Evolutionary conservation across 306 rosid genomes (phyloP), one percentile per base, ranked within the genome.

Genomic region (Rubus idaeus): DNA sequence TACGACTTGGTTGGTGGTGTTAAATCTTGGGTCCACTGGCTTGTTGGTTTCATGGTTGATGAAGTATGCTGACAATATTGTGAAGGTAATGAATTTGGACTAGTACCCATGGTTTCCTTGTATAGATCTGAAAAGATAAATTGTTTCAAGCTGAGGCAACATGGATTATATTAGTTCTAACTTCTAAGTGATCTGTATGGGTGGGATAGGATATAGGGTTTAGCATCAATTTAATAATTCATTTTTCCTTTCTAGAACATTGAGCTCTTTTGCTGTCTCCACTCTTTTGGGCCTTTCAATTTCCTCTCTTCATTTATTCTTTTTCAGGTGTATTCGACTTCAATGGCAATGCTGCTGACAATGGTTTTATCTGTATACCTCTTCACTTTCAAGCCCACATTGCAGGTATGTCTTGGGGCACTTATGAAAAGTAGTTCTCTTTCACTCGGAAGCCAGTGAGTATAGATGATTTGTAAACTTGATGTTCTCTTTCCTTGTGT

Each of bases 61-160:
- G 97, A 94, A 94, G 79, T 88, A 94, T 76, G 98, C 98, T 35
- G 98, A 94, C 85, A 94, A 94, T 80, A 94, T 94, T 85, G 97
- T 94, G 30, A 94, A 94, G 96, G 98, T 89, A 81, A 80, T 40
- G 47, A 26, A 16, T 58, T 49, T 62, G 55, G 42, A 12, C 51
- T 21, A 17, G 45, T 1, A 40, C 64, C 52, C 13, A 5, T 20
- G 49, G 42, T 58, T 75, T 44, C 37, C 57, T 46, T 35, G 2
- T 46, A 16, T 23, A 23, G 42, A 49, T 45, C 18, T 23, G n/a
- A 62, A 65, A 65, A 18, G 6, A 35, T 9, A 62, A 57, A 26
- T 75, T 14, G 17, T 6, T 57, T 58, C n/a, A 44, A 26, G 23
- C 12, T 0, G 44, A 21, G 44, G 77, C 56, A 57, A 44, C 46